phyloP scores from a whole-genome alignment of 768 basidiomycete species.

The Lepiota venenata region DNA sequence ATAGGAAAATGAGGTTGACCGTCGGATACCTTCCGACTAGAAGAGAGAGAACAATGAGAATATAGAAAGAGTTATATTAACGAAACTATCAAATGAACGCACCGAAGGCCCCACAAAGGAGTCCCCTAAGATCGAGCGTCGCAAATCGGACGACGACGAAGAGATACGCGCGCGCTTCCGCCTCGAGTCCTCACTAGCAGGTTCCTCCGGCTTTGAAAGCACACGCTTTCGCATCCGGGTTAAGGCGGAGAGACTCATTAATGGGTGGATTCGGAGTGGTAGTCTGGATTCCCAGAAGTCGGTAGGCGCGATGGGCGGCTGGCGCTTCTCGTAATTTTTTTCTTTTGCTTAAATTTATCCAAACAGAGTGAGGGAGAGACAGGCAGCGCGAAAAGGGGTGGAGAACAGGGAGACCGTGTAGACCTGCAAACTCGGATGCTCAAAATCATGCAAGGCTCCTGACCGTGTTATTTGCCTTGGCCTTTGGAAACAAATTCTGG shows the following conservation, averaged over 20 bases:
- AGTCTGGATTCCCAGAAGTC: slow-evolving; percentile 2
- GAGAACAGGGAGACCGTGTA: slow-evolving; percentile 5
- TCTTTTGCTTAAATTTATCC: background rate
- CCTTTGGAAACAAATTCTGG: slow-evolving; percentile 1
- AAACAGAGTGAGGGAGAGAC: slow-evolving; percentile 2
- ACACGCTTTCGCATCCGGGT: slow-evolving; percentile 28
- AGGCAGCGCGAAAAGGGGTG: slow-evolving; percentile 5
- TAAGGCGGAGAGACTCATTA: slow-evolving; percentile 11
- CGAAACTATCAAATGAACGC: background rate
- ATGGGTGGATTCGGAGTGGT: background rate
- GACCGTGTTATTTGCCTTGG: slow-evolving; percentile 32
- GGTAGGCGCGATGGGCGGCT: slow-evolving; percentile 10
- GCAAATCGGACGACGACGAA: slow-evolving; percentile 14
- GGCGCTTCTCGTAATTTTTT: slow-evolving; percentile 13
- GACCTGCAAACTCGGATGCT: background rate
- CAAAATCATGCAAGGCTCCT: slow-evolving; percentile 20
- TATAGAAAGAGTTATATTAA: background rate
- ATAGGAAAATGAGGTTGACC: slow-evolving; percentile 11
- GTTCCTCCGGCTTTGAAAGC: slow-evolving; percentile 26
- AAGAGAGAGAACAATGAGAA: background rate
- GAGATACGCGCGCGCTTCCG: slow-evolving; percentile 31
- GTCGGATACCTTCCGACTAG: slow-evolving; percentile 1
- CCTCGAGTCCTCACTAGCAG: slow-evolving; percentile 17
- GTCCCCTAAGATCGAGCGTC: slow-evolving; percentile 9
- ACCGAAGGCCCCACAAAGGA: slow-evolving; percentile 4